These are phyloP conservation scores for Lupinus albus DNA, from an alignment of 306 rosid genomes.

Conservation along the genomic window DNA sequence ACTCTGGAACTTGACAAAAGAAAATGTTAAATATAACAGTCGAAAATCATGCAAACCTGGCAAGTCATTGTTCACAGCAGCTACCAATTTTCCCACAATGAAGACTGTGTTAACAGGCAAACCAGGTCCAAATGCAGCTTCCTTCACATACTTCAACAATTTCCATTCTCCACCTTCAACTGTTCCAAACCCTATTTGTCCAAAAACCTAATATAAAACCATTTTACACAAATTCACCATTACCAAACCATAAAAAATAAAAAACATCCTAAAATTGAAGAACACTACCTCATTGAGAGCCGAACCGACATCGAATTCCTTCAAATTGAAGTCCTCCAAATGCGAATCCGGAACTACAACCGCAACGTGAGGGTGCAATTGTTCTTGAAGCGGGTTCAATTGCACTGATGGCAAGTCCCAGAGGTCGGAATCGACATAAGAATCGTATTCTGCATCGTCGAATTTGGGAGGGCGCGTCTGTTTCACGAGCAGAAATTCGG, in stretches of 20 bases:
- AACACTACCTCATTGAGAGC: slow-evolving; percentile 60
- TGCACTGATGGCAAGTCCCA: slow-evolving; percentile 80
- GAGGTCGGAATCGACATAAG: slow-evolving; percentile 79
- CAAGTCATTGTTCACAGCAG: slow-evolving; percentile 41
- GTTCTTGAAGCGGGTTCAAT: slow-evolving; percentile 48
- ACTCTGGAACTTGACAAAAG: too few species aligned
- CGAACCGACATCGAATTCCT: slow-evolving; percentile 53
- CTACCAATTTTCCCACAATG: slow-evolving; percentile 51
- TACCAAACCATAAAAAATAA: neutral
- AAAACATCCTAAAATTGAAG: neutral
- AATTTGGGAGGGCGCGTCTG: slow-evolving; percentile 73
- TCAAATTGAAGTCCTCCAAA: slow-evolving; percentile 50
- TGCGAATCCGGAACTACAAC: slow-evolving; percentile 40
- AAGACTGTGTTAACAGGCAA: slow-evolving; percentile 62
- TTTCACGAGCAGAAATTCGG: slow-evolving; percentile 60
- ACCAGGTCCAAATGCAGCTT: slow-evolving; percentile 85
- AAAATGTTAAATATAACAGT: too few species aligned
- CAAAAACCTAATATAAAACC: slow-evolving; percentile 50
- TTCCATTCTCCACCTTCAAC: slow-evolving; percentile 60
- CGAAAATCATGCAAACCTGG: slow-evolving; percentile 52
- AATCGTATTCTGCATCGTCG: slow-evolving; percentile 72
- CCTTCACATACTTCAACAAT: slow-evolving; percentile 65
- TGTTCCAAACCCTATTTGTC: slow-evolving; percentile 48
- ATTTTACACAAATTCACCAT: slow-evolving; percentile 8
- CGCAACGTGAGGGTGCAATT: slow-evolving; percentile 34